A percentile compares a stretch with the other conserved stretches of the same genome.
Conservation (phyloP, 176 grass and related monocot genomes). For the Carex scoparia region DNA sequence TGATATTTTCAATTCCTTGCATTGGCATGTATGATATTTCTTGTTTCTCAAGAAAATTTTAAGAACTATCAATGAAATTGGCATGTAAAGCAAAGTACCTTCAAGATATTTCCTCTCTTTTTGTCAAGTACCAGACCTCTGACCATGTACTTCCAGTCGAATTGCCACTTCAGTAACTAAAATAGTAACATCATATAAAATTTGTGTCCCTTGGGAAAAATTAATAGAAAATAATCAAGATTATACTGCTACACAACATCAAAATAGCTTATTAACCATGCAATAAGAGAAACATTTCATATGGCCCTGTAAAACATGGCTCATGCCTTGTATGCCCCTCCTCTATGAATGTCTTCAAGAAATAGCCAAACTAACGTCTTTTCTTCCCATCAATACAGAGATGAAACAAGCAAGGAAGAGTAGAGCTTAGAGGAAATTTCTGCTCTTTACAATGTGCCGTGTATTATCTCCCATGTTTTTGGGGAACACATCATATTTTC, state of each 20-base stretch:
- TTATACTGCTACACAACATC: not conserved
- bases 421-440: not conserved
- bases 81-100: slow-evolving; percentile 38
- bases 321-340: not conserved
- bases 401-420: not conserved
- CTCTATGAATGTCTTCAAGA: not conserved
- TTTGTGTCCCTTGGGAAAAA: not conserved
- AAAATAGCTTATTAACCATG: not conserved
- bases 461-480: not conserved
- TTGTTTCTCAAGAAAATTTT: not conserved
- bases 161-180: slow-evolving; percentile 83
- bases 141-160: slow-evolving; percentile 99
- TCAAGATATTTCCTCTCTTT: slow-evolving; percentile 98
- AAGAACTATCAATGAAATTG: not conserved
- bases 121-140: slow-evolving; percentile 96
- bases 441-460: not conserved
- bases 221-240: not conserved
- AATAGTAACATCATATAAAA: slow-evolving; percentile 32
- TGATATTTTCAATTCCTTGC: not conserved
- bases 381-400: not conserved
- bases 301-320: not conserved
- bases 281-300: not conserved
- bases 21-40: not conserved
- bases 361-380: not conserved
- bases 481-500: not conserved